These are phyloP conservation scores for Corymbia citriodora DNA, from an alignment of 441 rosid genomes.

Conservation along the genomic window DNA sequence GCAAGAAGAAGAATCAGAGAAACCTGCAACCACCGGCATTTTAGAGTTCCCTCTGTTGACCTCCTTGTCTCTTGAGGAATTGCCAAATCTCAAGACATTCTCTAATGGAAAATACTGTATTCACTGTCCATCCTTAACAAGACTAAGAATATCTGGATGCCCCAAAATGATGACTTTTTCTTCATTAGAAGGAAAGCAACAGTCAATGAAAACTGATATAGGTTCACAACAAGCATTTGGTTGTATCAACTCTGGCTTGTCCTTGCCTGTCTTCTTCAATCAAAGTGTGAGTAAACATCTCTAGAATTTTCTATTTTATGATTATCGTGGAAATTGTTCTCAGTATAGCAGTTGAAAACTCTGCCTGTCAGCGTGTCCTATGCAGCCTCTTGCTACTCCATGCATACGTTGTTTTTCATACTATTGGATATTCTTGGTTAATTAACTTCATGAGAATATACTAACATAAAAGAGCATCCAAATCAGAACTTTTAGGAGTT, in stretches of 20 bases:
- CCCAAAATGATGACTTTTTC: neutral
- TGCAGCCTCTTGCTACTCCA: neutral
- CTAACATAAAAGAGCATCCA: neutral
- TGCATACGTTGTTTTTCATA: neutral
- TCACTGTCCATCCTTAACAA: neutral
- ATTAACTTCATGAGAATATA: neutral
- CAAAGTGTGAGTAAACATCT: neutral
- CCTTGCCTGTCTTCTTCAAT: neutral
- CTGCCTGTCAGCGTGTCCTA: neutral
- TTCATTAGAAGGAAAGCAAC: too few species aligned
- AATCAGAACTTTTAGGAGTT: neutral
- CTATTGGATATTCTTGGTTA: neutral
- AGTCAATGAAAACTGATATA: neutral
- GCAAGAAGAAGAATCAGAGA: neutral
- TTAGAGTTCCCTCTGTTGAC: neutral
- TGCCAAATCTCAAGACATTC: neutral
- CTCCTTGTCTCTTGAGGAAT: neutral
- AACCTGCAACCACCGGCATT: fast-evolving
- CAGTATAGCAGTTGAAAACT: neutral
- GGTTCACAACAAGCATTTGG: neutral
- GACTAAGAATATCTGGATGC: neutral
- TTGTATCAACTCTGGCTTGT: neutral
- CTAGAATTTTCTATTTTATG: neutral
- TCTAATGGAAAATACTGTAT: neutral
- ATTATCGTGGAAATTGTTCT: neutral